phyloP scores from a whole-genome alignment of 176 grass and related monocot genomes.

The Luzula sylvatica region DNA sequence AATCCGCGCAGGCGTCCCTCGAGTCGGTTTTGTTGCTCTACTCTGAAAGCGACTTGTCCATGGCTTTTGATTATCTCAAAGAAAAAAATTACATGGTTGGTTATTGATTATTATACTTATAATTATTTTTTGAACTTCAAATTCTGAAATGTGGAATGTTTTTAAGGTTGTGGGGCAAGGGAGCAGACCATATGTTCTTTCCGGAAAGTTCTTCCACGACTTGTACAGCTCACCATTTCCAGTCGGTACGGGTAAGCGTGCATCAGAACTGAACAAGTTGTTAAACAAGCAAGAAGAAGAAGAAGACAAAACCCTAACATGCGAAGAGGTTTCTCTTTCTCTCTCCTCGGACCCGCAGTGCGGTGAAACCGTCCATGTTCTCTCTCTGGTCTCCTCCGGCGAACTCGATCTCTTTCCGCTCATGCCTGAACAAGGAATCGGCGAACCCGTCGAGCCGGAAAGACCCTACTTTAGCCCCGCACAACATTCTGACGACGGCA shows the following conservation, averaged over 20 bases:
- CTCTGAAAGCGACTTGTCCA: conserved; percentile 71
- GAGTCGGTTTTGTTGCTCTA: conserved; percentile 62
- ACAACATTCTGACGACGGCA: too few relatives aligned
- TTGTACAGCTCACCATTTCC: conserved; percentile 75
- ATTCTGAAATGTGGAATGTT: too few relatives aligned
- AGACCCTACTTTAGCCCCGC: too few relatives aligned
- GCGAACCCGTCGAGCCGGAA: conserved; percentile 64
- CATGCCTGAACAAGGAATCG: conserved; percentile 71
- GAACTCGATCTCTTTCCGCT: conserved; percentile 50
- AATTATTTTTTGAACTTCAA: background rate
- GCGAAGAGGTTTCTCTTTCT: conserved; percentile 34
- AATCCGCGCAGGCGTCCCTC: conserved; percentile 64
- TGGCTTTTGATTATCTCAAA: conserved; percentile 74
- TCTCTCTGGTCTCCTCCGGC: conserved; percentile 54
- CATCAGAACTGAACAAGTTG: conserved; percentile 53
- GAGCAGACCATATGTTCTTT: conserved; percentile 65
- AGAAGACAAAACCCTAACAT: conserved; percentile 30
- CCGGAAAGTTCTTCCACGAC: conserved; percentile 58
- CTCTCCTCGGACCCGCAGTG: conserved; percentile 69
- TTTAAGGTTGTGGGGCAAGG: conserved; percentile 77
- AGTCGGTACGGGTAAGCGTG: conserved; percentile 68
- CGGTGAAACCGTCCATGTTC: conserved; percentile 62
- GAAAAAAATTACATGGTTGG: conserved; percentile 74
- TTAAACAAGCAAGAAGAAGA: conserved; percentile 43
- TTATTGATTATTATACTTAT: conserved; percentile 24